Percentiles rank a stretch among this genome's conserved stretches.
phyloP scores from a whole-genome alignment of 495 filamentous ascomycete genomes.

The Hypoxylon cercidicola region DNA sequence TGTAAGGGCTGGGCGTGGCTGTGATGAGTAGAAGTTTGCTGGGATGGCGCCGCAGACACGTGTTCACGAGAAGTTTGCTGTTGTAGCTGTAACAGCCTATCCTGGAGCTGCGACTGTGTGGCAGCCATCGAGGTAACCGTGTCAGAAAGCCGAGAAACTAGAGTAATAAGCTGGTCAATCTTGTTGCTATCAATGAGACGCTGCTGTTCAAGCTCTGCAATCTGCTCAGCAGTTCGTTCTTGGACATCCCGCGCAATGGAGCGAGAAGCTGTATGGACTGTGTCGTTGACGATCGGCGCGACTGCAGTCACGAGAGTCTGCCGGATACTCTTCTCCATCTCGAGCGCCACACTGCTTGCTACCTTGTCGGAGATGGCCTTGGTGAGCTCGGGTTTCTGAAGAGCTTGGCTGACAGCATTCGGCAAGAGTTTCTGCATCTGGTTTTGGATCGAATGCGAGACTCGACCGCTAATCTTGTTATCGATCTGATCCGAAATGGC shows the following conservation, averaged over 20 bases:
- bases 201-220: constrained; percentile 73
- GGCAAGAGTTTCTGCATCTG: constrained; percentile 65
- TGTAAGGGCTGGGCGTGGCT: constrained; percentile 15
- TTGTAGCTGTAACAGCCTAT: constrained; percentile 67
- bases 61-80: constrained; percentile 50
- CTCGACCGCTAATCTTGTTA: constrained; percentile 58
- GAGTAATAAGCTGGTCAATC: constrained; percentile 81
- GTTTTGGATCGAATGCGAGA: constrained; percentile 66
- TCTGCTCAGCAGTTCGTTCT: constrained; percentile 66
- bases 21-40: constrained; percentile 28
- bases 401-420: constrained; percentile 57
- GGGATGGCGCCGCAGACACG: constrained; percentile 30
- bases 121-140: constrained; percentile 77
- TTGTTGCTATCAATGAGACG: constrained; percentile 76
- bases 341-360: constrained; percentile 68
- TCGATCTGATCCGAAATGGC: constrained; percentile 57
- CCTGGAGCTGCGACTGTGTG: constrained; percentile 70
- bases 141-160: constrained; percentile 75
- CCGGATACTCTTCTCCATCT: constrained; percentile 74
- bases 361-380: constrained; percentile 77
- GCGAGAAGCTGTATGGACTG: constrained; percentile 62
- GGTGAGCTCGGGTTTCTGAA: constrained; percentile 76
- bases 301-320: constrained; percentile 69
- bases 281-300: constrained; percentile 70
- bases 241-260: constrained; percentile 74